A percentile compares a stretch with the other conserved stretches of the same genome.
These are phyloP conservation scores for Leccinum fallax DNA, from an alignment of 1,284 basidiomycete genomes.

Conservation along the genomic window DNA sequence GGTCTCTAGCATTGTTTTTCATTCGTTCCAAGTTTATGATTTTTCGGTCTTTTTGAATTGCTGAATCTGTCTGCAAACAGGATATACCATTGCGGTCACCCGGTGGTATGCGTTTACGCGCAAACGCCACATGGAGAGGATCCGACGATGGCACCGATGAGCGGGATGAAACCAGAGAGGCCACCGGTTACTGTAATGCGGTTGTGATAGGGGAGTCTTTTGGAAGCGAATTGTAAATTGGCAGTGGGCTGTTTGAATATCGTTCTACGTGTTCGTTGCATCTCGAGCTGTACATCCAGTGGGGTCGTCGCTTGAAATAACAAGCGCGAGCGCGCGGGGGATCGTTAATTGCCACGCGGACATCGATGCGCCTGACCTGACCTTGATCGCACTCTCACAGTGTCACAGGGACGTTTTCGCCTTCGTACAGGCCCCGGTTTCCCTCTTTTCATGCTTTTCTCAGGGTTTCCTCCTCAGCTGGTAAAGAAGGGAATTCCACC, in stretches of 20 bases:
- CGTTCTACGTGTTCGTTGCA: too few species aligned
- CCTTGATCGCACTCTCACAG: too few species aligned
- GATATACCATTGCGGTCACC: neutral
- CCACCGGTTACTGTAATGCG: too few species aligned
- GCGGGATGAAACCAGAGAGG: neutral
- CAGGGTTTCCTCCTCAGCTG: constrained; percentile 41
- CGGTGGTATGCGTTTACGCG: too few species aligned
- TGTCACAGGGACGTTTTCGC: too few species aligned
- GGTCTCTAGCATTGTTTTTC: neutral
- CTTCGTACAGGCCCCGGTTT: too few species aligned
- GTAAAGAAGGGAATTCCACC: constrained; percentile 48
- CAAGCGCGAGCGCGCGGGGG: too few species aligned
- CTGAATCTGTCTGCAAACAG: neutral
- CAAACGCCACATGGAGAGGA: neutral
- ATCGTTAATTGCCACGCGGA: too few species aligned
- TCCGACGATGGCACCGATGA: neutral
- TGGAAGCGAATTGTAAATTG: neutral
- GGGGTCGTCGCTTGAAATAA: too few species aligned
- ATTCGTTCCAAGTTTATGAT: neutral
- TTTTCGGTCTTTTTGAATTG: neutral
- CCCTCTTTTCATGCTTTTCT: neutral
- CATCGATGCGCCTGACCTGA: too few species aligned
- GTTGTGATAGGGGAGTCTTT: too few species aligned
- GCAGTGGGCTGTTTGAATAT: neutral
- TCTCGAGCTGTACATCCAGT: too few species aligned